Conservation (phyloP, 139 green algal genomes). For the Edaphochlamys debaryana region DNA sequence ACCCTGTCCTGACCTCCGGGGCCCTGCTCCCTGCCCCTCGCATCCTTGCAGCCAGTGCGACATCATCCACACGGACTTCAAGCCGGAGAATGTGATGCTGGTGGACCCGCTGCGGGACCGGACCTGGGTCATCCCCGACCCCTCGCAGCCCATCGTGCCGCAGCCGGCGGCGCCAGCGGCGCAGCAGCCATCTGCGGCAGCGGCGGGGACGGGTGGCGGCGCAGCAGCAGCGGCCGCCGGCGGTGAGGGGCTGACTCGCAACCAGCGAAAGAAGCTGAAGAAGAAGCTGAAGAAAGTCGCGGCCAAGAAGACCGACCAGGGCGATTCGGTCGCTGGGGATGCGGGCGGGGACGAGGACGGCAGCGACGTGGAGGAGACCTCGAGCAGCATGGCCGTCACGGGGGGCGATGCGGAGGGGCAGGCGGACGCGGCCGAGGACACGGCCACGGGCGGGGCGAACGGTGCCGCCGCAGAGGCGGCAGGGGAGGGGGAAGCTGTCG, state of each 20-base stretch:
- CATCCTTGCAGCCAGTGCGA: conserved; percentile 42
- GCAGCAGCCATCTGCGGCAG: no score
- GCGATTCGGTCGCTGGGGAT: conserved; percentile 9
- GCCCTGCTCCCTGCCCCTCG: no score
- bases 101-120: conserved; percentile 65
- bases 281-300: conserved; percentile 80
- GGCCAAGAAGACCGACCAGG: conserved; percentile 28
- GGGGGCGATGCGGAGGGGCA: neutral
- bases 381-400: neutral
- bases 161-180: neutral
- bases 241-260: conserved; percentile 74
- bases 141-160: neutral
- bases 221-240: conserved; percentile 23
- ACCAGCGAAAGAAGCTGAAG: conserved; percentile 94
- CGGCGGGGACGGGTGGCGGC: conserved; percentile 3
- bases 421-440: neutral
- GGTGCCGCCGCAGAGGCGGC: neutral
- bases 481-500: neutral
- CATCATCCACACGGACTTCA: conserved; percentile 98
- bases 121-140: conserved; percentile 53
- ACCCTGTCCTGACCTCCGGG: no score
- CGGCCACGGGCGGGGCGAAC: neutral
- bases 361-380: conserved; percentile 18
- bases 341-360: conserved; percentile 1
- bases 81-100: conserved; percentile 98